Evolutionary conservation across 805 yeast species (phyloP), one percentile per base, ranked within the genome.

Genomic region (Debaryomyces hansenii): DNA sequence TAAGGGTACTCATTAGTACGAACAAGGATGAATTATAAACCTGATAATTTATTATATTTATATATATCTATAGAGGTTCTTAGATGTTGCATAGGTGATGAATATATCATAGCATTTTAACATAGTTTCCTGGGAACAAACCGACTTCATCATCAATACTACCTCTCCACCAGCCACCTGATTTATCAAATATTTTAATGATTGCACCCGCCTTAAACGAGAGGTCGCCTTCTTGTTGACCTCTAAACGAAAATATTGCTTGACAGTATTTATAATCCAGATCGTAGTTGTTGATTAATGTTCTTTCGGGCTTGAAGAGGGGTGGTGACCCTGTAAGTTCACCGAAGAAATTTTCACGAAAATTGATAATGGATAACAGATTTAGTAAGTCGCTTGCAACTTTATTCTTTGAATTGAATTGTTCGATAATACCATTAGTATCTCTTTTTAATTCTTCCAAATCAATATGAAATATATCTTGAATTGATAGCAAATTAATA

Each of bases 171-270:
- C 75, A 70, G 9, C 58, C 50, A 1, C 68, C 67, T 3, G 46
- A 43, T 15, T 50, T 49, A 21, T 63, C 70, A 7, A 74, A 20
- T 1, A 80, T 55, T 40, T 48, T 60, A 20, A 82, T 73, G 18
- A 53, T 51, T 48, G 78, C 83, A 4, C 79, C 82, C 28, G 55
- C 60, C 12, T 52, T 44, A 42, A 82, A 69, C 3, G 67, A 49
- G 35, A 82, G 59, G 51, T 82, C 85, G 3, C 69, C 74, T 0
- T 49, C 46, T 33, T 67, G 60, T 16, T 66, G 57, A 0, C 71
- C 75, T 1, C 55, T 41, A 48, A 68, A 81, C 29, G 58, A 57
- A 51, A 59, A 80, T 8, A 69, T 33, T 0, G 82, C 84, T 38
- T 57, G 56, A 51, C 79, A 72, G 40, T 36, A 46, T 24, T 44